Evolutionary conservation across 83 land plant species (phyloP).

Genomic region (Picea mariana): DNA sequence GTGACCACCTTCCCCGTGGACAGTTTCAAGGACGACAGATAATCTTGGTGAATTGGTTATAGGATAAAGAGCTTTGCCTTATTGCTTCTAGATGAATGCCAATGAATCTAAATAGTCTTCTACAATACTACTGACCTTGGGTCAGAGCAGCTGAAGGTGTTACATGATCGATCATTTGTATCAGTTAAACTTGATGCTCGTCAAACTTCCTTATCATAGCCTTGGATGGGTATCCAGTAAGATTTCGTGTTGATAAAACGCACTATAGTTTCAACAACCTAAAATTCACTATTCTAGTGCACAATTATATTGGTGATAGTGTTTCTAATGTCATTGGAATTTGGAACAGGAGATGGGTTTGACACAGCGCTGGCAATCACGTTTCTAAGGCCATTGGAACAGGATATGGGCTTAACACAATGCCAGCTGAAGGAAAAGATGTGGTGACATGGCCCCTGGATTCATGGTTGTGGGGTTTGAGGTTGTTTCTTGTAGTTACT

Average conservation of each 20-base stretch:
- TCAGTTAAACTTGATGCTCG: slow-evolving; percentile 79
- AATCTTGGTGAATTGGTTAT: slow-evolving; percentile 87
- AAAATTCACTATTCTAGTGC: slow-evolving; percentile 72
- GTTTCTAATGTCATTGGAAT: slow-evolving; percentile 2
- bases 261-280: slow-evolving; percentile 73
- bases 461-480: slow-evolving; percentile 70
- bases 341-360: too few species aligned
- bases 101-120: slow-evolving; percentile 49
- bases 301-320: slow-evolving; percentile 65
- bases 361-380: too few species aligned
- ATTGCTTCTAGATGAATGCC: slow-evolving; percentile 54
- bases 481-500: slow-evolving; percentile 55
- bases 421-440: slow-evolving; percentile 8
- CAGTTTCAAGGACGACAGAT: slow-evolving; percentile 65
- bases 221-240: slow-evolving; percentile 71
- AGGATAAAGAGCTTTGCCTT: slow-evolving; percentile 79
- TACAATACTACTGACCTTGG: slow-evolving; percentile 43
- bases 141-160: slow-evolving; percentile 36
- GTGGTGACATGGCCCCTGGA: slow-evolving; percentile 34
- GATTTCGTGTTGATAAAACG: slow-evolving; percentile 37
- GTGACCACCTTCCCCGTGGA: slow-evolving; percentile 27
- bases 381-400: slow-evolving; percentile 57
- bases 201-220: slow-evolving; percentile 50
- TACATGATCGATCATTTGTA: slow-evolving; percentile 79
- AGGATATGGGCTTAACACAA: slow-evolving; percentile 68